Conservation (phyloP, 805 yeast species). For the Yarrowia sp. region DNA sequence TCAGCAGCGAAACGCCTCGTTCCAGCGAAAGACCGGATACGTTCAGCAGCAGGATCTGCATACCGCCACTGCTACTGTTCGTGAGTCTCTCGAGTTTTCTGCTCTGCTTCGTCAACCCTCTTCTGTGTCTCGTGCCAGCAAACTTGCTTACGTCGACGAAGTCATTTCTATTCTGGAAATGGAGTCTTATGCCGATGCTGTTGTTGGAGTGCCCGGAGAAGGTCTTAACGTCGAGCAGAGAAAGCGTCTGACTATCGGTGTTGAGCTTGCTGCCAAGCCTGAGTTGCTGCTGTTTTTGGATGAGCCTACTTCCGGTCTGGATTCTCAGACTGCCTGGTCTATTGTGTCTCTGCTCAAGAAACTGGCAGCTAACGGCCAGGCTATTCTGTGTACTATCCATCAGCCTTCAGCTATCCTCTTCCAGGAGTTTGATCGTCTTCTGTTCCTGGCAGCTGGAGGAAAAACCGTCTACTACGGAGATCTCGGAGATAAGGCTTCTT, state of each 20-base stretch:
- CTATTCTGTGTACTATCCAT: constrained; percentile 68
- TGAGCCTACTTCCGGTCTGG: constrained; percentile 69
- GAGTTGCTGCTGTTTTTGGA: constrained; percentile 58
- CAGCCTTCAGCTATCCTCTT: constrained; percentile 81
- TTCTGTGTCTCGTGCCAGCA: constrained; percentile 51
- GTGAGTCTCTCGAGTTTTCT: constrained; percentile 67
- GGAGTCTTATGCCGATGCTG: constrained; percentile 64
- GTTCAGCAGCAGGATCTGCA: constrained; percentile 79
- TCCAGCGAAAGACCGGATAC: constrained; percentile 67
- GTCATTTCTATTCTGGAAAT: constrained; percentile 62
- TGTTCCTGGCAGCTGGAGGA: constrained; percentile 70
- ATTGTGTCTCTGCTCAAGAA: constrained; percentile 60
- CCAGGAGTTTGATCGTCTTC: constrained; percentile 73
- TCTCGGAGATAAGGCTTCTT: constrained; percentile 56
- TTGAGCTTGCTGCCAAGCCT: constrained; percentile 66
- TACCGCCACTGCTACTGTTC: constrained; percentile 61
- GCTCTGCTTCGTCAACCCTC: constrained; percentile 67
- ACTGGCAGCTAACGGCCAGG: constrained; percentile 59
- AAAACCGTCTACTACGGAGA: constrained; percentile 74
- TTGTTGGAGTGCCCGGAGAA: constrained; percentile 72
- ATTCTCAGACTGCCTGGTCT: constrained; percentile 68
- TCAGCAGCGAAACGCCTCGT: constrained; percentile 55
- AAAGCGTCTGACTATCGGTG: constrained; percentile 63
- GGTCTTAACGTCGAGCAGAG: constrained; percentile 65
- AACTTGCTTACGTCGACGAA: constrained; percentile 63